phyloP scores from a whole-genome alignment of 805 yeast species.

The Diddensiella caesifluorescens region DNA sequence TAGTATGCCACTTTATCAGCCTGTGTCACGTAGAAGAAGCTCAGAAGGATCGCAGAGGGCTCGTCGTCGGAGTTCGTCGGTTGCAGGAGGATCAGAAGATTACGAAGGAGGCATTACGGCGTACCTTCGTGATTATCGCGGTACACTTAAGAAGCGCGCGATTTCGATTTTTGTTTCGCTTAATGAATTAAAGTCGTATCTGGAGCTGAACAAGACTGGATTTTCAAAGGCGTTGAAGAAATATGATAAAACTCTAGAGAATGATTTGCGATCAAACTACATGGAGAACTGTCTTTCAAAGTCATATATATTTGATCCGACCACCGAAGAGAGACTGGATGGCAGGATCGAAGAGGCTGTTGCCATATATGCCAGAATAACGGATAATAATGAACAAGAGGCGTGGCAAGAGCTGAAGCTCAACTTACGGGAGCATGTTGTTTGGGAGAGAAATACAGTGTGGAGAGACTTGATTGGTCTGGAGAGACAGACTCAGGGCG shows the following conservation, averaged over 20 bases:
- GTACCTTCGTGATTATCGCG: conserved; percentile 37
- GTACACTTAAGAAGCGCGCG: conserved; percentile 63
- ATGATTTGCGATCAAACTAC: conserved; percentile 55
- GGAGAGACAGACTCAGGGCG: conserved; percentile 81
- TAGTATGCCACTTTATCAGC: not conserved
- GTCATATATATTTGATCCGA: conserved; percentile 51
- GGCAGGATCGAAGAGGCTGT: conserved; percentile 48
- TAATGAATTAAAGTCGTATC: conserved; percentile 76
- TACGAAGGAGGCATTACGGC: not conserved
- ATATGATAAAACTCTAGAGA: conserved; percentile 76
- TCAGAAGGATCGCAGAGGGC: not conserved
- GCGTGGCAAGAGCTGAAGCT: conserved; percentile 48
- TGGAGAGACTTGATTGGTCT: conserved; percentile 95
- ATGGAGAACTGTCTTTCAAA: conserved; percentile 40
- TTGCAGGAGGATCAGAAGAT: not conserved
- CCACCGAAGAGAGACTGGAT: conserved; percentile 47
- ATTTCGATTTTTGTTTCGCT: conserved; percentile 64
- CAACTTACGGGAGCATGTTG: conserved; percentile 82
- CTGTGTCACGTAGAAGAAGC: not conserved
- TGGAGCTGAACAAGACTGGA: conserved; percentile 83
- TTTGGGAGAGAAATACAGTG: conserved; percentile 95
- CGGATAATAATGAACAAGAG: conserved; percentile 35
- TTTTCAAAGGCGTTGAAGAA: conserved; percentile 86
- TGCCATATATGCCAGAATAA: conserved; percentile 49
- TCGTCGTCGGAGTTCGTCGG: conserved; percentile 4